Base-by-base conservation (phyloP, 164 flowering plant species). In the Tetrastigma voinierianum region DNA sequence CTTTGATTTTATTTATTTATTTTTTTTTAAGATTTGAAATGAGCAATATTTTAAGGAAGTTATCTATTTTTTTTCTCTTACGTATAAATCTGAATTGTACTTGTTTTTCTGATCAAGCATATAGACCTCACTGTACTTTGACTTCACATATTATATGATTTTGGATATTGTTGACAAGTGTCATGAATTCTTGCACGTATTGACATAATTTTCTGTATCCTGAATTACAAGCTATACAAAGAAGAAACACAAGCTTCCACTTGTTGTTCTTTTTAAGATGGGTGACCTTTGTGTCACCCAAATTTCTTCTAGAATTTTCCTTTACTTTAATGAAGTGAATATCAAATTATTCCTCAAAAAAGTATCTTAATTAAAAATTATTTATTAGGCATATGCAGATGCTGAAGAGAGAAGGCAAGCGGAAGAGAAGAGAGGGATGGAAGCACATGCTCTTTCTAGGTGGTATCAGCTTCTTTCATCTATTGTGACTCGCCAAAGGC, bases 401-500 rank as follows among this genome's bases (percentile, higher is more conserved):
- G 96, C 84, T 77, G 90, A 84, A 76, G 86, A 83, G 57, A 83
- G 77, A 77, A 84, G 97, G 75, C 81, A 72, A 64, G 86, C 83
- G 10, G 90, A 82, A 76, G 97, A 92, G 82, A 95, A 79, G 81
- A 87, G 76, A 73, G 74, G 78, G 68, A 84, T 77, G 17, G 97
- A 95, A 79, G 65, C 72, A 48, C 84, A 77, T 72, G 98, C 97
- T 49, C 44, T 85, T 52, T 75, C 86, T 23, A 76, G 93, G 79
- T 95, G 99, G 99, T 89, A 86, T 77, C 99, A 95, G 66, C 97
- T 95, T 76, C 88, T 92, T 45, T 89, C 89, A 18, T 92, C 97
- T 60, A 81, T 92, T n/a, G 64, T 90, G 66, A 90, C 93, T 18
- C 76, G 95, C 48, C 94, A 90, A 79, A 84, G 93, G 71, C 70